Conservation (phyloP, 495 filamentous ascomycete genomes). For the Penicillium cataractarum region DNA sequence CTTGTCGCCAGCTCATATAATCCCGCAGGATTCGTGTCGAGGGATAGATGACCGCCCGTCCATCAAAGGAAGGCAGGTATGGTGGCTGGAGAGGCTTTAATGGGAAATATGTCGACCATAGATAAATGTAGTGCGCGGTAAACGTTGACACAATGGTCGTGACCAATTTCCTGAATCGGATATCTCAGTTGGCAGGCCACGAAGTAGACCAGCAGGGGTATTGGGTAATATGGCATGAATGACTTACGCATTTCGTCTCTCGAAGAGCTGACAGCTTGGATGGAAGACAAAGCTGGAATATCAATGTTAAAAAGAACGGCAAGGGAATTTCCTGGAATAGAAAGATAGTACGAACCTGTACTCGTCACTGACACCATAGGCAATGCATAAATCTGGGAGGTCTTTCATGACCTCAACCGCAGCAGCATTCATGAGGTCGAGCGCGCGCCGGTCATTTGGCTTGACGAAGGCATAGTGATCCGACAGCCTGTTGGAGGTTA, state of each 20-base stretch:
- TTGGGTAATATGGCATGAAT: not conserved
- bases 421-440: conserved; percentile 93
- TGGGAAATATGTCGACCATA: conserved; percentile 79
- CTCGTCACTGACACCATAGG: conserved; percentile 93
- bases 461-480: conserved; percentile 83
- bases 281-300: conserved; percentile 79
- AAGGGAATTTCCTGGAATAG: not conserved
- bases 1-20: conserved; percentile 97
- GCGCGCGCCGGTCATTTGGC: conserved; percentile 85
- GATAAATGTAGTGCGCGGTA: conserved; percentile 84
- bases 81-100: conserved; percentile 67
- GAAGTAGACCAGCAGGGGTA: not conserved
- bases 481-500: conserved; percentile 60
- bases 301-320: not conserved
- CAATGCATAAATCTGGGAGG: conserved; percentile 80
- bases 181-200: not conserved
- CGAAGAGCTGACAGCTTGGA: conserved; percentile 78
- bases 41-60: conserved; percentile 86
- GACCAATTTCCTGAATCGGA: conserved; percentile 70
- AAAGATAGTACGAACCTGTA: conserved; percentile 62
- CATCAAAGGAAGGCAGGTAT: conserved; percentile 83
- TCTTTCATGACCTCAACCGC: conserved; percentile 82
- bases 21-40: conserved; percentile 77
- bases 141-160: conserved; percentile 91
- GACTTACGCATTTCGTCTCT: conserved; percentile 77